Evolutionary conservation across 2,329 filamentous ascomycete genomes (phyloP).

Genomic region (Epichloe gansuensis): DNA sequence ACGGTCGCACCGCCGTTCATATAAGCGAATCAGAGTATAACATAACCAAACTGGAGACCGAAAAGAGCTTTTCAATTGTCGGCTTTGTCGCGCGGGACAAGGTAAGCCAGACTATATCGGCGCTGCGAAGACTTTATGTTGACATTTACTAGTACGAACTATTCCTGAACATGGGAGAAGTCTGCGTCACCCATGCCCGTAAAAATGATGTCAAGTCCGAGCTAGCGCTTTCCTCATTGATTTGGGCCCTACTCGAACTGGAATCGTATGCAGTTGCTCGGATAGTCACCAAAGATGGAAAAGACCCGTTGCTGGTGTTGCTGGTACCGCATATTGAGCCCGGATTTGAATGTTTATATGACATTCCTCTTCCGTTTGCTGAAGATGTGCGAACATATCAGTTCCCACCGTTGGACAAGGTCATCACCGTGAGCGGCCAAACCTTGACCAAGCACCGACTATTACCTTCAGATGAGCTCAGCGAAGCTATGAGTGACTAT

Average conservation of each 20-base stretch:
- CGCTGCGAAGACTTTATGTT: neutral
- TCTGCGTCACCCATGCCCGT: slow-evolving; percentile 64
- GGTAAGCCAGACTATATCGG: slow-evolving; percentile 28
- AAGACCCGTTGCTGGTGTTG: slow-evolving; percentile 63
- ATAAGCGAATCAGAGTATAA: slow-evolving; percentile 80
- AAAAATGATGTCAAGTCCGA: slow-evolving; percentile 71
- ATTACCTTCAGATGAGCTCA: slow-evolving; percentile 62
- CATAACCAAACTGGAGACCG: slow-evolving; percentile 76
- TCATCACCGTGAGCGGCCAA: slow-evolving; percentile 78
- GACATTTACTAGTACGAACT: slow-evolving; percentile 52
- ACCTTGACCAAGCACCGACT: slow-evolving; percentile 71
- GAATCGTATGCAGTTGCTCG: slow-evolving; percentile 80
- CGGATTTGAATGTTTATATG: slow-evolving; percentile 75
- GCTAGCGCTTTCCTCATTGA: slow-evolving; percentile 76
- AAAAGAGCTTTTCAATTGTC: slow-evolving; percentile 64
- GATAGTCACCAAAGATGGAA: slow-evolving; percentile 72
- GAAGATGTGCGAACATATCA: slow-evolving; percentile 86
- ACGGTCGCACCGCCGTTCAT: slow-evolving; percentile 81
- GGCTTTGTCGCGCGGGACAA: slow-evolving; percentile 70
- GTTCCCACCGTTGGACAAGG: slow-evolving; percentile 79
- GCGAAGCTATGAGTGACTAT: slow-evolving; percentile 76
- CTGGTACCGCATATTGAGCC: slow-evolving; percentile 69
- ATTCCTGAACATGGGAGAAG: slow-evolving; percentile 74
- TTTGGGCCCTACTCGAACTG: slow-evolving; percentile 75
- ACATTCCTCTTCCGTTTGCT: slow-evolving; percentile 81